Base-by-base conservation (phyloP, 2,329 filamentous ascomycete genomes). In the Aureobasidium sp. region DNA sequence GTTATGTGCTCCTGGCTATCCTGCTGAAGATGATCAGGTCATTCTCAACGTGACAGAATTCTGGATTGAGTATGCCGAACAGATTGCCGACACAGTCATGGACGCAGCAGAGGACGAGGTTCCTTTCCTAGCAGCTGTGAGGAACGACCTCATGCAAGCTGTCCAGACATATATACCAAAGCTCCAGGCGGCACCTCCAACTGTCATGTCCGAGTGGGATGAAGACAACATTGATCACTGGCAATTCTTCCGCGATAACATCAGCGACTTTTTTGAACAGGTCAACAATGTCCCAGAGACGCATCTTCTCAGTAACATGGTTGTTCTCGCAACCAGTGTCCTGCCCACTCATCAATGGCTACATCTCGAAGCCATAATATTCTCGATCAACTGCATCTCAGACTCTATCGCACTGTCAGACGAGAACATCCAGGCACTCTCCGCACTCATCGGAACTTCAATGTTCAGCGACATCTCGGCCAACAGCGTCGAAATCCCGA, bases 31-130 rank as follows among this genome's bases (percentile, higher is more conserved):
- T 61, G 88, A 94, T 68, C 86, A 84, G 65, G 84, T 91, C 12
- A 91, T 90, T 61, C 83, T 89, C 0, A 83, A 85, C 1, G 84
- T 87, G 0, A 80, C 93, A 15, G 89, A 94, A 68, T 93, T 94
- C 71, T 94, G 90, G 90, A 87, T 84, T 20, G 86, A 84, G 0
- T 91, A 87, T 70, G 84, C 89, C 6, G 89, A 91, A 73, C 69
- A 71, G 57, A 83, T 84, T 14, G 79, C 78, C 86, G 77, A 83
- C 80, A 64, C 88, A 85, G 70, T 78, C 11, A 36, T 37, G 11
- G 75, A 82, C 83, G 80, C 64, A 29, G 14, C 20, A 20, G 77
- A 81, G 62, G 64, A 69, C 0, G 73, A 68, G 27, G 74, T 75
- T 4, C 70, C 74, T 7, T 90, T 87, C 86, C 79, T 87, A 53